Percentiles rank a stretch among this genome's conserved stretches.
Conservation (phyloP, 805 yeast genomes). For the Barnettozyma pratensis region DNA sequence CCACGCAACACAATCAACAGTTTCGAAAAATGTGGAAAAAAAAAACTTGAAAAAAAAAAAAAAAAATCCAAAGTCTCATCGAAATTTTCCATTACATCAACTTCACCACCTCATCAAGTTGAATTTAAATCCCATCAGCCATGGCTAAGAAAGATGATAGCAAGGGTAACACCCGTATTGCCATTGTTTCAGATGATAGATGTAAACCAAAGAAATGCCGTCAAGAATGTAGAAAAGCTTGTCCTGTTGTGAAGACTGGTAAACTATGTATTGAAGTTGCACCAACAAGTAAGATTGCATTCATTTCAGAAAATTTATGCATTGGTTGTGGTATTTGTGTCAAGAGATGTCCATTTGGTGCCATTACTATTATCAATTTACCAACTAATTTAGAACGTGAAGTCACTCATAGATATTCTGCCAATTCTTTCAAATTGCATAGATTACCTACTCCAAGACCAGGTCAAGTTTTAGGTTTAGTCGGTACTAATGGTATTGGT, state of each 20-base stretch:
- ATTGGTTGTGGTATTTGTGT: slow-evolving; percentile 99
- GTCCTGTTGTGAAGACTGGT: slow-evolving; percentile 98
- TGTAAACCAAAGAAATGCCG: slow-evolving; percentile 98
- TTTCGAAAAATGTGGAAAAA: background rate
- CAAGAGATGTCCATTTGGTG: slow-evolving; percentile 97
- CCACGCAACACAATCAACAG: no score
- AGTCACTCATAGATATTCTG: slow-evolving; percentile 96
- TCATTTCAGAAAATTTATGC: slow-evolving; percentile 89
- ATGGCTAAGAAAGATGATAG: slow-evolving; percentile 1
- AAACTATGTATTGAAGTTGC: slow-evolving; percentile 95
- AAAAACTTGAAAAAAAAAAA: background rate
- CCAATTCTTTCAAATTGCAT: slow-evolving; percentile 95
- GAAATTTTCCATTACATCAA: background rate
- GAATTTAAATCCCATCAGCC: slow-evolving; percentile 1
- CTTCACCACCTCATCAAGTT: background rate
- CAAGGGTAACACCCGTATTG: slow-evolving; percentile 63
- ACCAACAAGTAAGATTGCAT: slow-evolving; percentile 87
- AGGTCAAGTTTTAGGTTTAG: slow-evolving; percentile 96
- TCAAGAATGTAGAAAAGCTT: slow-evolving; percentile 94
- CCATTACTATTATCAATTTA: slow-evolving; percentile 90
- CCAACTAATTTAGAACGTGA: slow-evolving; percentile 92
- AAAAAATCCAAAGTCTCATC: background rate
- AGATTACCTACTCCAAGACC: slow-evolving; percentile 98
- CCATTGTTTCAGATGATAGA: slow-evolving; percentile 88
- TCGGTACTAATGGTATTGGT: slow-evolving; percentile 99